Evolutionary conservation across 768 basidiomycete species (phyloP).

Genomic region (Hemileccinum rubropunctum): DNA sequence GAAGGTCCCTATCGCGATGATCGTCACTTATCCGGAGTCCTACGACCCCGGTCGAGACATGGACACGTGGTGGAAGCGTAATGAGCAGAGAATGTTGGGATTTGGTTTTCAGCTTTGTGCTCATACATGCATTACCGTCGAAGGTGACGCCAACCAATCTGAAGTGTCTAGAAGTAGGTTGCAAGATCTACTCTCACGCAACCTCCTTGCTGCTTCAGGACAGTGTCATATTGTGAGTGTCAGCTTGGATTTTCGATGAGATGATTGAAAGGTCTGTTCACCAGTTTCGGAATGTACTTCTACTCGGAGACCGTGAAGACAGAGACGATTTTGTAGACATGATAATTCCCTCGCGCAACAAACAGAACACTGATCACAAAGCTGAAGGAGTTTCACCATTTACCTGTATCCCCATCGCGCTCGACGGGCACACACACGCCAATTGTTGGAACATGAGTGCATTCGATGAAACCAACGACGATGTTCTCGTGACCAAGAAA

Average conservation of each 20-base stretch:
- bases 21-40: slow-evolving; percentile 29
- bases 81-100: slow-evolving; percentile 21
- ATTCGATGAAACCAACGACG: slow-evolving; percentile 12
- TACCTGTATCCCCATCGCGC: background rate
- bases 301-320: slow-evolving; percentile 16
- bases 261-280: background rate
- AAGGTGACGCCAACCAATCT: slow-evolving; percentile 4
- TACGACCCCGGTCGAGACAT: slow-evolving; percentile 25
- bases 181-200: slow-evolving; percentile 5
- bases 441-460: slow-evolving; percentile 15
- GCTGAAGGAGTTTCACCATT: background rate
- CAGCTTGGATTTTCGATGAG: background rate
- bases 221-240: too few relatives aligned
- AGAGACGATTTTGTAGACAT: slow-evolving; percentile 12
- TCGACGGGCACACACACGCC: slow-evolving; percentile 9
- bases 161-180: slow-evolving; percentile 12
- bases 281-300: slow-evolving; percentile 21
- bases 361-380: too few relatives aligned
- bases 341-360: background rate
- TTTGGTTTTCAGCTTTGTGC: slow-evolving; percentile 33
- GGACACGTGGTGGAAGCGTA: slow-evolving; percentile 37
- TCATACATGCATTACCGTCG: slow-evolving; percentile 36
- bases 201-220: slow-evolving; percentile 5
- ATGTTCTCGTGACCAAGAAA: slow-evolving; percentile 9
- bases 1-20: slow-evolving; percentile 23